These are phyloP conservation scores for Lotus japonicus DNA, from an alignment of 306 rosid species.

Conservation along the genomic window DNA sequence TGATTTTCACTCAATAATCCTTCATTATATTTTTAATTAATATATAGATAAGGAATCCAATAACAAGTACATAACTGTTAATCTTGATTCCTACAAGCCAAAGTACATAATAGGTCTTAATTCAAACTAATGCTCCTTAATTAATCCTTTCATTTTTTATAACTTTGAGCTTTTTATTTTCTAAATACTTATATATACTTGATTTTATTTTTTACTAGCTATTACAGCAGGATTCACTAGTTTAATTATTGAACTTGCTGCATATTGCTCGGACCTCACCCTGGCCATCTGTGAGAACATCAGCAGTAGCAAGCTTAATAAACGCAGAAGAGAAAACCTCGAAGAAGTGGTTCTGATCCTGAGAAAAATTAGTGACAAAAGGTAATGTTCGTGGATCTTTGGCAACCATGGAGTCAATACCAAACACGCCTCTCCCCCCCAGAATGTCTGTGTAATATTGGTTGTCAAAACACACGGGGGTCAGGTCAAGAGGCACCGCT, in stretches of 20 bases:
- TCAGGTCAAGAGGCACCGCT: slow-evolving; percentile 24
- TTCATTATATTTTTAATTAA: no score
- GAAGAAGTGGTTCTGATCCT: slow-evolving; percentile 34
- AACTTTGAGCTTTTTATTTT: no score
- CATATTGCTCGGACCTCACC: slow-evolving; percentile 39
- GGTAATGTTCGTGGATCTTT: slow-evolving; percentile 36
- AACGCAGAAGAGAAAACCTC: slow-evolving; percentile 39
- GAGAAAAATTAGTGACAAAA: slow-evolving; percentile 22
- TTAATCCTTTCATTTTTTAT: no score
- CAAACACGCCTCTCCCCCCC: slow-evolving; percentile 31
- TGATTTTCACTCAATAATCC: no score
- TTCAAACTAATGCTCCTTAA: no score
- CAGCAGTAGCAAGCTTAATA: slow-evolving; percentile 39
- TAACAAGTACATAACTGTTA: no score
- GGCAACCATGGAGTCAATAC: slow-evolving; percentile 31
- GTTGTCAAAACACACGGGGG: slow-evolving; percentile 32
- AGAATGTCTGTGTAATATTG: slow-evolving; percentile 31
- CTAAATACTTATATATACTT: no score
- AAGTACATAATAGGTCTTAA: no score
- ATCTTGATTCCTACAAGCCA: no score
- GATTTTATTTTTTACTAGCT: no score
- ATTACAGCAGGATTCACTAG: no score
- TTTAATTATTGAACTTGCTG: neutral
- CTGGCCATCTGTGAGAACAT: slow-evolving; percentile 23
- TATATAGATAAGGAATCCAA: no score